A percentile compares a stretch with the other conserved stretches of the same genome.
These are phyloP conservation scores for Entonaema liquescens DNA, from an alignment of 495 filamentous ascomycete genomes.

Conservation along the genomic window DNA sequence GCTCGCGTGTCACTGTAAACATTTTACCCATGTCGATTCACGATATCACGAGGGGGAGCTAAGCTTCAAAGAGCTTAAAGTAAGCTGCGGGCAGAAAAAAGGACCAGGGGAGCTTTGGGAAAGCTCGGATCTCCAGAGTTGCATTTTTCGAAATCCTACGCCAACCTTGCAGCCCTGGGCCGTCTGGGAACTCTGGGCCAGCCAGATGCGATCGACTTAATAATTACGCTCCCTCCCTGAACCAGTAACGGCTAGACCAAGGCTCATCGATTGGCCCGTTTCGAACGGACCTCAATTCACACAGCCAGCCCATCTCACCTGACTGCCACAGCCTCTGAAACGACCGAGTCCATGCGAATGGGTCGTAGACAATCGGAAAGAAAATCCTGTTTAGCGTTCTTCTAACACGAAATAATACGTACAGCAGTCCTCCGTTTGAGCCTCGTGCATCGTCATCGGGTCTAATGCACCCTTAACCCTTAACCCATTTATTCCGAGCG, in stretches of 20 bases:
- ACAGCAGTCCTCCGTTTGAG: conserved; percentile 7
- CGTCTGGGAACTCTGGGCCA: neutral
- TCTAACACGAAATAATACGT: conserved; percentile 15
- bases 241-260: conserved; percentile 27
- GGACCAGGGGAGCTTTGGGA: conserved; percentile 17
- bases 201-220: conserved; percentile 30
- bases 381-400: conserved; percentile 30
- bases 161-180: conserved; percentile 23
- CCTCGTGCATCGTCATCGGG: conserved; percentile 17
- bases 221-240: conserved; percentile 20
- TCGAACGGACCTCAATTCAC: conserved; percentile 30
- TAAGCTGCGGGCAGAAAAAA: conserved; percentile 10
- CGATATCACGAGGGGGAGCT: conserved; percentile 41
- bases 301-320: conserved; percentile 37
- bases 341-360: conserved; percentile 31
- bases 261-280: conserved; percentile 35
- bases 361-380: conserved; percentile 39
- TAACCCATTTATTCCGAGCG: conserved; percentile 16
- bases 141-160: conserved; percentile 37
- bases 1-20: conserved; percentile 42
- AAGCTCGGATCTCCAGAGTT: conserved; percentile 37
- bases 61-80: conserved; percentile 36
- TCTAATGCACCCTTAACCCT: conserved; percentile 10
- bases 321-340: conserved; percentile 36
- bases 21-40: conserved; percentile 23